A percentile compares a stretch with the other conserved stretches of the same genome.
Conservation (phyloP, 2,329 filamentous ascomycete species). For the Aspergillus udagawae region DNA sequence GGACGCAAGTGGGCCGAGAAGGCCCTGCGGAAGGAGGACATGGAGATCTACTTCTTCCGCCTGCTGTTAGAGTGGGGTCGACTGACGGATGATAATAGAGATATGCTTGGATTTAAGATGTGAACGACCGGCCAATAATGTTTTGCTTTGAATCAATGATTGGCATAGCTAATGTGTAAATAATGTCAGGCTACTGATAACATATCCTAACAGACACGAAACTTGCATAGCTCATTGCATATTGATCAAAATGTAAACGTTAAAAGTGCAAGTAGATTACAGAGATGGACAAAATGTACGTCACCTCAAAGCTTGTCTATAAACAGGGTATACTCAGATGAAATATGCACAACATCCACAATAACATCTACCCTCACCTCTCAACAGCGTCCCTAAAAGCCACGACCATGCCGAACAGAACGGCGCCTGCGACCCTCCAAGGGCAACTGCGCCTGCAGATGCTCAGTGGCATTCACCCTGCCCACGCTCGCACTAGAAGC, state of each 20-base stretch:
- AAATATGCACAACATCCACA: not conserved
- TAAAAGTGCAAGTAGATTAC: not conserved
- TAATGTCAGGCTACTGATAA: not conserved
- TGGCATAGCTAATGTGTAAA: not conserved
- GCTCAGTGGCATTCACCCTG: not conserved
- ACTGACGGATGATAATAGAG: constrained; percentile 59
- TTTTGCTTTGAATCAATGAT: not conserved
- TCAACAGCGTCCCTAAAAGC: not conserved
- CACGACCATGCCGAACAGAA: not conserved
- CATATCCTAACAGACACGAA: not conserved
- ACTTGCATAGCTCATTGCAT: not conserved
- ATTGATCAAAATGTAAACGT: not conserved
- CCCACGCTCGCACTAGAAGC: constrained; percentile 4
- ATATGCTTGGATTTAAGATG: constrained; percentile 42
- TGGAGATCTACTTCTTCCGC: constrained; percentile 76
- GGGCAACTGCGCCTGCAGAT: not conserved
- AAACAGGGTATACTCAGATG: not conserved
- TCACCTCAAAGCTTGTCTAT: not conserved
- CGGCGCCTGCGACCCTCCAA: not conserved
- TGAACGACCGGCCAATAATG: not conserved
- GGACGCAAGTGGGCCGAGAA: constrained; percentile 62
- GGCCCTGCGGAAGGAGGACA: constrained; percentile 66
- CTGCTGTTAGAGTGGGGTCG: constrained; percentile 74
- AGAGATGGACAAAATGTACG: not conserved
- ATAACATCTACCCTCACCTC: not conserved